These are phyloP conservation scores for Leishmania major DNA, from an alignment of 208 protist genomes.

Conservation along the genomic window DNA sequence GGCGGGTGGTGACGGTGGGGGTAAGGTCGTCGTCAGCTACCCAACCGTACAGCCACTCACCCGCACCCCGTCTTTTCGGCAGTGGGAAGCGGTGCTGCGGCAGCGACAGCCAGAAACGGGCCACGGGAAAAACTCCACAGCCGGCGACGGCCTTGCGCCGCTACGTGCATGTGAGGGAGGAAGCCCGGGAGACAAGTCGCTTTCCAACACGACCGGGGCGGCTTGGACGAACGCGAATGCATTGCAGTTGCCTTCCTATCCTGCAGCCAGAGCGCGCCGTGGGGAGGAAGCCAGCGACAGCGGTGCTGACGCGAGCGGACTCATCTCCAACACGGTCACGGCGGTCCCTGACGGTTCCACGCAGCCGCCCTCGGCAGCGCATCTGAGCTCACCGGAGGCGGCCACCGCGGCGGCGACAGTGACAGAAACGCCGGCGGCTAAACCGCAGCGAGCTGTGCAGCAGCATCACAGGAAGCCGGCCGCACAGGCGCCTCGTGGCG, in stretches of 20 bases:
- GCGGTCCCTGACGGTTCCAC: not conserved
- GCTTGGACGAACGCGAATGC: not conserved
- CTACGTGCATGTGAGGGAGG: not conserved
- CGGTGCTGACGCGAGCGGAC: not conserved
- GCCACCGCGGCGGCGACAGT: not conserved
- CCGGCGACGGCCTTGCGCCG: not conserved
- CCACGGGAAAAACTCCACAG: not conserved
- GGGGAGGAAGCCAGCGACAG: not conserved
- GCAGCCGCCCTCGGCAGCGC: not conserved
- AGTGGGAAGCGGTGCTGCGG: constrained; percentile 12
- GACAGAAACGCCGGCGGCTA: not conserved
- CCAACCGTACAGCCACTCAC: constrained; percentile 15
- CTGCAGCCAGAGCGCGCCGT: not conserved
- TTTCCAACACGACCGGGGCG: not conserved
- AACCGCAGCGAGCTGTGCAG: not conserved
- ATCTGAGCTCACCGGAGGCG: not conserved
- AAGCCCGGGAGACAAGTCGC: not conserved
- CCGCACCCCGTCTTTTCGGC: constrained; percentile 27
- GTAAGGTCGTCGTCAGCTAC: not conserved
- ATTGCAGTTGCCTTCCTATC: not conserved
- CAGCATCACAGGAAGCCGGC: not conserved
- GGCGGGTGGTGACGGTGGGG: not conserved
- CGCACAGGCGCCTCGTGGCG: not conserved
- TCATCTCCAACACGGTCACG: not conserved
- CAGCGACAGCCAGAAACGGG: not conserved